Conservation (phyloP, 2,329 filamentous ascomycete species). For the Aspergillus versicolor region DNA sequence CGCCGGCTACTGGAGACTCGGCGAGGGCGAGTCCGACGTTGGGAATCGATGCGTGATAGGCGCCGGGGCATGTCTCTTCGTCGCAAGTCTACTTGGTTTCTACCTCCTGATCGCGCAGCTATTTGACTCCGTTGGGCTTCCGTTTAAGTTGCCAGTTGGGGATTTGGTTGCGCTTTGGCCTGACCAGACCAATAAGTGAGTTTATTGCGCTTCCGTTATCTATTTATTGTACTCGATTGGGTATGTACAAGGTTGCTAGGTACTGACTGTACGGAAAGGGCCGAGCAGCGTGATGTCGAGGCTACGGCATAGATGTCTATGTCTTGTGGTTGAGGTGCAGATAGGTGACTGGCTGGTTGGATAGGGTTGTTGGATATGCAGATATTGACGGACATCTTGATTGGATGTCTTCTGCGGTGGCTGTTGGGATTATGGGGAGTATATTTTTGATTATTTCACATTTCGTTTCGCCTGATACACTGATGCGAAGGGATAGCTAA, state of each 20-base stretch:
- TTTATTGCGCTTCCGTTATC: neutral
- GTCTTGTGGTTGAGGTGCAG: too few species aligned
- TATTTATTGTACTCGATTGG: too few species aligned
- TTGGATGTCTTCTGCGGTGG: too few species aligned
- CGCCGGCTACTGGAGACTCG: conserved; percentile 59
- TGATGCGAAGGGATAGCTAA: too few species aligned
- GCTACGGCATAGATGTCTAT: neutral
- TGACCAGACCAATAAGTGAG: neutral
- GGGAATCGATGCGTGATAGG: conserved; percentile 21
- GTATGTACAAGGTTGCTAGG: neutral
- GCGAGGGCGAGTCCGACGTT: conserved; percentile 34
- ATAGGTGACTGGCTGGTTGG: neutral
- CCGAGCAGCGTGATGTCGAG: neutral
- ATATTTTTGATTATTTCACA: too few species aligned
- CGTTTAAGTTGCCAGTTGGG: conserved; percentile 49
- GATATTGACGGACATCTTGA: too few species aligned
- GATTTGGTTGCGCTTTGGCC: conserved; percentile 24
- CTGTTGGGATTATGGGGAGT: too few species aligned
- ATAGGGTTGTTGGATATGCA: too few species aligned
- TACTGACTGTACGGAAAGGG: neutral
- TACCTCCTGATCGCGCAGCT: conserved; percentile 57
- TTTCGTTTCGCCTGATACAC: too few species aligned
- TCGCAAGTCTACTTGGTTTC: conserved; percentile 50
- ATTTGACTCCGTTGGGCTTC: conserved; percentile 54
- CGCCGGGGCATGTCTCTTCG: conserved; percentile 51